Conservation (phyloP, 2,329 filamentous ascomycete species). For the Trichoderma lentiforme region DNA sequence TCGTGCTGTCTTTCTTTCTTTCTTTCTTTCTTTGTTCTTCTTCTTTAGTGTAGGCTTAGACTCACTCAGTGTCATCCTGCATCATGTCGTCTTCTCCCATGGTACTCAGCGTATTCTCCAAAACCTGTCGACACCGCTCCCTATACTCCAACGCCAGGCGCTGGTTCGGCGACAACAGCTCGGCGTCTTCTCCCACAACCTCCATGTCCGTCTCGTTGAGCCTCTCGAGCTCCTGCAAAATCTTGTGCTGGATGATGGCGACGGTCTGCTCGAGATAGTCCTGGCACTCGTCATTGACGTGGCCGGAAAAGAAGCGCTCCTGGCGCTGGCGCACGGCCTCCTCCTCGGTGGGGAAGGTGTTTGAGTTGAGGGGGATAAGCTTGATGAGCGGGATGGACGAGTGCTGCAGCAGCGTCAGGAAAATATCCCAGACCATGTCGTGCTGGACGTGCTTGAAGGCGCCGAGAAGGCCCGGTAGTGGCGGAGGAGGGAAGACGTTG, state of each 20-base stretch:
- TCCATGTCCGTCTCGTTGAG: conserved; percentile 47
- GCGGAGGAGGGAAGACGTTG: conserved; percentile 25
- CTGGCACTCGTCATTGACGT: conserved; percentile 28
- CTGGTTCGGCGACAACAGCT: conserved; percentile 43
- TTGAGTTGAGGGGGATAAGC: conserved; percentile 26
- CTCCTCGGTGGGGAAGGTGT: conserved; percentile 19
- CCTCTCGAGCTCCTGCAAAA: conserved; percentile 42
- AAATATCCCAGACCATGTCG: conserved; percentile 50
- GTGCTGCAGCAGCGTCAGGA: conserved; percentile 37
- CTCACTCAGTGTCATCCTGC: conserved; percentile 2
- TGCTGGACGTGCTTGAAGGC: conserved; percentile 52
- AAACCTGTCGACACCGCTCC: conserved; percentile 44
- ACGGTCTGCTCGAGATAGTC: conserved; percentile 35
- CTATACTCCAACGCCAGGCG: conserved; percentile 49
- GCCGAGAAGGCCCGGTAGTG: conserved; percentile 29
- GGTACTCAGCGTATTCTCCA: conserved; percentile 43
- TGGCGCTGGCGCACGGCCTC: conserved; percentile 30
- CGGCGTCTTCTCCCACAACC: conserved; percentile 38
- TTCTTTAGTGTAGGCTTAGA: neutral
- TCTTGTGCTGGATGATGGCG: conserved; percentile 43
- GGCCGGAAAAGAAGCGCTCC: conserved; percentile 32
- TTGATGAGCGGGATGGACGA: conserved; percentile 26
- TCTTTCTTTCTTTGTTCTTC: neutral
- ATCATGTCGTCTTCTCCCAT: conserved; percentile 34
- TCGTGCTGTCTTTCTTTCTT: neutral